Evolutionary conservation across 305 asterid genomes (phyloP).

Genomic region (Andrographis paniculata): DNA sequence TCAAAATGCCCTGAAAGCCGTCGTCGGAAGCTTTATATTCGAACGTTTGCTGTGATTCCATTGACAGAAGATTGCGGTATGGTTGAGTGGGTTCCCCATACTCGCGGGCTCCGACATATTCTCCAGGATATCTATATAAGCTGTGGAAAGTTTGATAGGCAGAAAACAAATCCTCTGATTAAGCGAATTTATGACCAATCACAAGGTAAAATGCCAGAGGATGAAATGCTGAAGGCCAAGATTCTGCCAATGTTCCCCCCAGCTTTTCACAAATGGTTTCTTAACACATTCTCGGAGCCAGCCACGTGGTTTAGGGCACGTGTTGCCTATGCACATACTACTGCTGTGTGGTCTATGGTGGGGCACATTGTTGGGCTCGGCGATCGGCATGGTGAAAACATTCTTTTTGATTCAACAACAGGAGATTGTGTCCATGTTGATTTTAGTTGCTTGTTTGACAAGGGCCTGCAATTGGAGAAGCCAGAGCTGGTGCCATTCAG

Average conservation of each 20-base stretch:
- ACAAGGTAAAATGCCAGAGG: constrained; percentile 81
- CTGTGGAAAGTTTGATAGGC: constrained; percentile 87
- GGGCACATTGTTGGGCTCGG: constrained; percentile 99
- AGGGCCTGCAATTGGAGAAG: constrained; percentile 91
- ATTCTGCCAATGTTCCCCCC: constrained; percentile 96
- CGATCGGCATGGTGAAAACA: constrained; percentile 97
- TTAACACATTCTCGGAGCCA: constrained; percentile 93
- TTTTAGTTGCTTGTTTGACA: constrained; percentile 98
- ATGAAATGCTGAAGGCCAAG: constrained; percentile 76
- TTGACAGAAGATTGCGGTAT: constrained; percentile 97
- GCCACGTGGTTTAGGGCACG: constrained; percentile 99
- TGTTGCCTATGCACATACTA: constrained; percentile 86
- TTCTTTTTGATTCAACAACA: constrained; percentile 94
- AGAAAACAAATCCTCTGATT: constrained; percentile 84
- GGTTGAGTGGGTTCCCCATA: constrained; percentile 99
- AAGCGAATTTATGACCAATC: constrained; percentile 90
- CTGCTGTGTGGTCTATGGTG: constrained; percentile 99
- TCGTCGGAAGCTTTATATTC: constrained; percentile 88
- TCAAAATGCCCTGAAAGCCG: constrained; percentile 92
- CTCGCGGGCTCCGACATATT: constrained; percentile 92
- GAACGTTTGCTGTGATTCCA: constrained; percentile 96
- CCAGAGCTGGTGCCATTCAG: constrained; percentile 98
- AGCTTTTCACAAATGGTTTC: constrained; percentile 89
- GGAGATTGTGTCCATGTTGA: constrained; percentile 99
- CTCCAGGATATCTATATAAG: constrained; percentile 92